Percentiles rank a stretch among this genome's conserved stretches.
Conservation (phyloP, 2,329 filamentous ascomycete species). For the Pseudogymnoascus sp. region DNA sequence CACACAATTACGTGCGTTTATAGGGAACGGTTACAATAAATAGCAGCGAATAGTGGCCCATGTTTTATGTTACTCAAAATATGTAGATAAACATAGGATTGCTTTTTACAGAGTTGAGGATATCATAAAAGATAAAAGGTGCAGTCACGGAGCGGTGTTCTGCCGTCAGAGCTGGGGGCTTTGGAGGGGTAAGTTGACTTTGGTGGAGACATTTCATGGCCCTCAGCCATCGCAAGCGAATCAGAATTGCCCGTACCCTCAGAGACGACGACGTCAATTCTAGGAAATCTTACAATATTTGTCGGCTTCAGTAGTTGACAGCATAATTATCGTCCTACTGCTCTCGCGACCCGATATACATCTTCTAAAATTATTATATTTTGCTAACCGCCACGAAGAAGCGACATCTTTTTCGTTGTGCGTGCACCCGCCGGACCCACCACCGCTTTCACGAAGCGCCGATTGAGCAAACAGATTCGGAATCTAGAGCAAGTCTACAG, state of each 20-base stretch:
- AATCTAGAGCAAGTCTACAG: constrained; percentile 5
- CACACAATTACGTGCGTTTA: not conserved
- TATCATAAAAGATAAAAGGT: constrained; percentile 1
- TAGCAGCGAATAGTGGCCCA: not conserved
- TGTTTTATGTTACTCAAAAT: constrained; percentile 2
- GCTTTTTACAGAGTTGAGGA: not conserved
- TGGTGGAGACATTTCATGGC: not conserved
- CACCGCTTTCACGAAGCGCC: constrained; percentile 7
- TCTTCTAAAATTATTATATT: not conserved
- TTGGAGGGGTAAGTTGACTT: constrained; percentile 6
- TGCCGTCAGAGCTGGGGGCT: not conserved
- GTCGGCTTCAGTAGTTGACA: not conserved
- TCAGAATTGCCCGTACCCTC: not conserved
- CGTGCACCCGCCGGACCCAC: constrained; percentile 6
- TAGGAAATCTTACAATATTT: constrained; percentile 1
- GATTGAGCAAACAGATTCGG: constrained; percentile 9
- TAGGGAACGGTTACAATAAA: not conserved
- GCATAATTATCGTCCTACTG: not conserved
- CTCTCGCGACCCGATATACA: not conserved
- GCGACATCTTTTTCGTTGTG: constrained; percentile 6
- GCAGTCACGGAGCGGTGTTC: not conserved
- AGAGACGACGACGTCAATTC: constrained; percentile 1
- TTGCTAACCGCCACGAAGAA: not conserved
- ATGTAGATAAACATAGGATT: not conserved
- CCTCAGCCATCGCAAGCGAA: not conserved